Percentiles rank a stretch among this genome's conserved stretches.
These are phyloP conservation scores for Simmondsia chinensis DNA, from an alignment of 148 eudicot genomes.

Conservation along the genomic window DNA sequence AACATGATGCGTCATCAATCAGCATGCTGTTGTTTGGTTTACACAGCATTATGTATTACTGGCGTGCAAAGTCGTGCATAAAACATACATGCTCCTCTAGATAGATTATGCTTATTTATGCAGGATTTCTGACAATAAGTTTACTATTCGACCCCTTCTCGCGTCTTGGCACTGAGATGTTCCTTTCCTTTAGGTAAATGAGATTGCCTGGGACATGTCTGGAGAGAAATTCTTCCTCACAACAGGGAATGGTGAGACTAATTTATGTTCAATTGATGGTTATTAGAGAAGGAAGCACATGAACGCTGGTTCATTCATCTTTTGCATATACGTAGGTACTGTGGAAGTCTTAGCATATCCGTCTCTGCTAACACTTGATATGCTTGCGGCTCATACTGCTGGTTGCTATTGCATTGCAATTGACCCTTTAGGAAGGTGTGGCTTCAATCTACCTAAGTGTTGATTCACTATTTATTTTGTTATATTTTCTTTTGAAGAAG, in stretches of 20 bases:
- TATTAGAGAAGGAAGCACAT: background rate
- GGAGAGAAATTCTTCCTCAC: constrained; percentile 93
- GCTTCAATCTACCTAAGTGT: background rate
- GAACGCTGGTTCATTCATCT: constrained; percentile 1
- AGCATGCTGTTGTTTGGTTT: too few species aligned
- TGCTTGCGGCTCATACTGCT: constrained; percentile 95
- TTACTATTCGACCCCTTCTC: too few species aligned
- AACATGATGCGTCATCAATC: too few species aligned
- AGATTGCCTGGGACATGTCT: constrained; percentile 84
- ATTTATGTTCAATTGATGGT: background rate
- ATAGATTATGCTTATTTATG: too few species aligned
- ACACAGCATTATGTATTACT: too few species aligned
- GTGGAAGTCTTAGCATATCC: constrained; percentile 95
- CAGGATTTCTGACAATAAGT: too few species aligned
- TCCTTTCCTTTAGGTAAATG: constrained; percentile 57
- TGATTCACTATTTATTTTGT: too few species aligned
- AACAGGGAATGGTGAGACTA: constrained; percentile 80
- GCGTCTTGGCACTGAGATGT: too few species aligned
- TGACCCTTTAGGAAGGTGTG: constrained; percentile 87
- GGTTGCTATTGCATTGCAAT: constrained; percentile 98
- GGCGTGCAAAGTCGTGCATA: too few species aligned
- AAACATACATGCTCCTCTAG: too few species aligned
- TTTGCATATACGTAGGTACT: constrained; percentile 48
- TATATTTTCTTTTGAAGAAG: too few species aligned
- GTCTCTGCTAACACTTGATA: constrained; percentile 71